Base-by-base conservation (phyloP, 2,329 filamentous ascomycete species). In the Phyllosticta citribraziliensis region DNA sequence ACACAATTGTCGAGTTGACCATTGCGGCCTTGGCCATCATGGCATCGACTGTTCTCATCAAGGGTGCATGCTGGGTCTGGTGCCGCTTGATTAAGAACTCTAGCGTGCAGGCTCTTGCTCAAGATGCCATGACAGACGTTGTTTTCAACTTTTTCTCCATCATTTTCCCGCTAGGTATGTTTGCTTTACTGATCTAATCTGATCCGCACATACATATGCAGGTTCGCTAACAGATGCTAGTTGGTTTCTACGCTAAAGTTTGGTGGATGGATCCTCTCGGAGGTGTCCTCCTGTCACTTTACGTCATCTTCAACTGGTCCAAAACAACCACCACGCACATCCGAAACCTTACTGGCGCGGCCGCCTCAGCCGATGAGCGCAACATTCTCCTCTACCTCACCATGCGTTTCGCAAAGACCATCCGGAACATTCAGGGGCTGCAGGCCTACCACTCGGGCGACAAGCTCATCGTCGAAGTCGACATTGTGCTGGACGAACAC, bases 121-220 rank as follows among this genome's bases (percentile, higher is more conserved):
- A 86, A 66, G 84, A 87, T 65, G 84, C 84, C 12, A 79, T 84
- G 73, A 81, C 89, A 0, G 89, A 96, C 69, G 88, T 96, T 27
- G 85, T 96, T 33, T 96, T 96, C 82, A 96, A 96, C 74, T 84
- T 84, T 0, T 93, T 94, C 68, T 91, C 88, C 65, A 94, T 96
- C 69, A 80, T 94, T 24, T 96, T 96, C 70, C 91, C 91, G 1
- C 83, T 95, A 9, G 68, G 82, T 84, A 73, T 65, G 78, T 73
- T 6, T 25, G 27, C 47, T 11, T 27, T 14, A 22, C 11, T 53
- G 52, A 47, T 47, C 40, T 47, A 47, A 47, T 47, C 40, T n/a
- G 40, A 47, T 53, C 52, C 24, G 52, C 20, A 11, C 22, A 30
- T 22, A 17, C 14, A 24, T 40, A 55, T 30, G 24, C 22, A 56